Evolutionary conservation across 352 stramenopile genomes (phyloP), one percentile per base, ranked within the genome.

Genomic region (Elongisporangium anandrum): DNA sequence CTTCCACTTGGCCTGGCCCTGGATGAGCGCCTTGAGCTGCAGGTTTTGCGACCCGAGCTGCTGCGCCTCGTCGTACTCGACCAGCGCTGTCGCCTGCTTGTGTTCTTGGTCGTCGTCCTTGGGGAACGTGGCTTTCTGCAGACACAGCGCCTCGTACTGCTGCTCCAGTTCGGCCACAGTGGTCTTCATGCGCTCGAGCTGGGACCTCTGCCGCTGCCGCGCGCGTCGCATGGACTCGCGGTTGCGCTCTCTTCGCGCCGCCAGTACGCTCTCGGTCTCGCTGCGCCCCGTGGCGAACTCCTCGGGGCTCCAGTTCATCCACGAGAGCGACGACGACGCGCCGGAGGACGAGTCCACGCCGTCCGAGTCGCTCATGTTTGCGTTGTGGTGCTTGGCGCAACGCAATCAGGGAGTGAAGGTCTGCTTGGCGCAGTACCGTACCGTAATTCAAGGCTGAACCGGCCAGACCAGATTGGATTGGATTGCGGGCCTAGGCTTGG

Each of bases 161-260:
- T 56, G 10, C 51, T 87, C 74, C 2, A 87, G 66, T 4, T 71
- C 61, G 16, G 52, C 56, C 24, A 84, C 72, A 1, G 64, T 75
- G 54, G 73, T 61, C 3, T 65, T 68, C 47, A 86, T 68, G 5
- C 65, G 45, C 39, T 84, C 65, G 48, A 86, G 52, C 48, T 81
- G 65, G 52, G 83, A 72, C 12, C 72, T 60, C 64, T 81, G 64
- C 0, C 76, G 76, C 55, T 86, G 76, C 1, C 76, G 66, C 16
- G 76, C 79, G 47, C 76, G 71, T 21, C 72, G 71, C 76, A 86
- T 86, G 58, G 73, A 84, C 57, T 83, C 76, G 50, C 76, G 73
- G 57, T 86, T 86, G 61, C 81, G 81, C 49, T 73, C 65, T 0
- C 76, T 64, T 0, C 76, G 73, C 41, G 70, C 66, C 23, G 78